Evolutionary conservation across 495 filamentous ascomycete species (phyloP).

Genomic region (Massariosphaeria phaeospora): DNA sequence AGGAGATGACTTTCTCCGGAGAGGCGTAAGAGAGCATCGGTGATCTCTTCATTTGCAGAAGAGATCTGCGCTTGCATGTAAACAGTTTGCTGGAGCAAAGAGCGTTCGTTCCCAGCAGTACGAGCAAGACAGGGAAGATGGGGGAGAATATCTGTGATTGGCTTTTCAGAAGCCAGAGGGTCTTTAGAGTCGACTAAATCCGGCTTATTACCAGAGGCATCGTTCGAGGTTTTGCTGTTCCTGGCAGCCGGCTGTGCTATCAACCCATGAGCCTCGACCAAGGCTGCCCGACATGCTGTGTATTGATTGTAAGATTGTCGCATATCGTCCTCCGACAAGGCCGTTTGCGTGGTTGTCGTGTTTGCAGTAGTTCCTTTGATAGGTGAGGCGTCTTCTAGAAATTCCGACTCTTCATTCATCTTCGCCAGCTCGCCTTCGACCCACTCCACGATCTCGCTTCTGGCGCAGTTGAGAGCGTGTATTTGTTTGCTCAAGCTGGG

Average conservation of each 20-base stretch:
- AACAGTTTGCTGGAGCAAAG: conserved; percentile 23
- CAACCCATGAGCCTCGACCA: conserved; percentile 3
- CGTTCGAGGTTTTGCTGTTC: not conserved
- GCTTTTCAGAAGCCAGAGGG: not conserved
- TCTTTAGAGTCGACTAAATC: not conserved
- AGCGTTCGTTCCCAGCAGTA: conserved; percentile 14
- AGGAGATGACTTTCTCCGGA: conserved; percentile 40
- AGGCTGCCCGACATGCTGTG: not conserved
- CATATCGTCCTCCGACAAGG: conserved; percentile 7
- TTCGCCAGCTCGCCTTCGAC: conserved; percentile 38
- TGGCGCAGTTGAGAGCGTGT: conserved; percentile 32
- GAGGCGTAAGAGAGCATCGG: conserved; percentile 29
- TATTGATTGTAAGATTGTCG: conserved; percentile 8
- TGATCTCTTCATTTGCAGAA: conserved; percentile 26
- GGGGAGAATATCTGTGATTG: conserved; percentile 6
- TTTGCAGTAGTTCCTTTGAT: conserved; percentile 5
- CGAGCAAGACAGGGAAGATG: conserved; percentile 10
- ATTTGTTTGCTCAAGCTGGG: conserved; percentile 23
- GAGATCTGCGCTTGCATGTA: conserved; percentile 34
- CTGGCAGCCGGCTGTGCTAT: conserved; percentile 5
- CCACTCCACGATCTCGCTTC: conserved; percentile 37
- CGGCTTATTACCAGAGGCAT: not conserved
- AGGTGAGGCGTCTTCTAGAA: conserved; percentile 23
- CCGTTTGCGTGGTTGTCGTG: not conserved
- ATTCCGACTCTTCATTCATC: conserved; percentile 30